Percentiles rank a stretch among this genome's conserved stretches.
Conservation (phyloP, 495 filamentous ascomycete genomes). For the Tetracladium marchalianum region DNA sequence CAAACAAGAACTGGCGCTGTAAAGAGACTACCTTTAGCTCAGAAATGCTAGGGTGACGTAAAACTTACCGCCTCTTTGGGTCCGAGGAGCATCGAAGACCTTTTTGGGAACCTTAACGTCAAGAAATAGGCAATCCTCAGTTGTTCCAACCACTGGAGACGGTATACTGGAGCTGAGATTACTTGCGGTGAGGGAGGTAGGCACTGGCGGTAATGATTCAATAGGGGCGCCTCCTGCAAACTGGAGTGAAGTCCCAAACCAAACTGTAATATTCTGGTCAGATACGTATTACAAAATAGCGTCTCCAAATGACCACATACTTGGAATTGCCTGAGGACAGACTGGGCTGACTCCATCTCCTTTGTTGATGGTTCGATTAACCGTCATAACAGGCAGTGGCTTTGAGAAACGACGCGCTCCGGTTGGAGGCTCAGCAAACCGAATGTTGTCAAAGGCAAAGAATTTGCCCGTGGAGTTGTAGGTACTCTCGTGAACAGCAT, state of each 20-base stretch:
- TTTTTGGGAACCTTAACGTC: constrained; percentile 39
- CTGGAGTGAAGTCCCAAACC: too few relatives aligned
- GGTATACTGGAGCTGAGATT: constrained; percentile 6
- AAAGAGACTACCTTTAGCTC: background rate
- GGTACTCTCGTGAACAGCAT: constrained; percentile 20
- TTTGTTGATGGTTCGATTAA: constrained; percentile 23
- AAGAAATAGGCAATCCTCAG: constrained; percentile 40
- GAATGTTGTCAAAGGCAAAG: constrained; percentile 53
- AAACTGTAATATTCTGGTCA: too few relatives aligned
- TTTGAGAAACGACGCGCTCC: constrained; percentile 41
- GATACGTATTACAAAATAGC: too few relatives aligned
- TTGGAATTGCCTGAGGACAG: too few relatives aligned
- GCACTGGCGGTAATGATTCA: too few relatives aligned
- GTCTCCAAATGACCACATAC: too few relatives aligned
- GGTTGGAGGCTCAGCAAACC: constrained; percentile 46
- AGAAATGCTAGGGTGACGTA: too few relatives aligned
- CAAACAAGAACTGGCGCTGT: constrained; percentile 34
- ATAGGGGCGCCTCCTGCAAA: too few relatives aligned
- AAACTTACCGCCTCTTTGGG: too few relatives aligned
- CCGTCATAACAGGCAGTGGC: constrained; percentile 27
- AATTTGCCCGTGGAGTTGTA: constrained; percentile 11
- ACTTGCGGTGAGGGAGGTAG: too few relatives aligned
- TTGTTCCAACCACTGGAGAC: background rate
- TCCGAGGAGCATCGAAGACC: constrained; percentile 33
- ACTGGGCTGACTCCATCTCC: constrained; percentile 11